Base-by-base conservation (phyloP, 2,329 filamentous ascomycete species). In the Ascocoryne sarcoides region DNA sequence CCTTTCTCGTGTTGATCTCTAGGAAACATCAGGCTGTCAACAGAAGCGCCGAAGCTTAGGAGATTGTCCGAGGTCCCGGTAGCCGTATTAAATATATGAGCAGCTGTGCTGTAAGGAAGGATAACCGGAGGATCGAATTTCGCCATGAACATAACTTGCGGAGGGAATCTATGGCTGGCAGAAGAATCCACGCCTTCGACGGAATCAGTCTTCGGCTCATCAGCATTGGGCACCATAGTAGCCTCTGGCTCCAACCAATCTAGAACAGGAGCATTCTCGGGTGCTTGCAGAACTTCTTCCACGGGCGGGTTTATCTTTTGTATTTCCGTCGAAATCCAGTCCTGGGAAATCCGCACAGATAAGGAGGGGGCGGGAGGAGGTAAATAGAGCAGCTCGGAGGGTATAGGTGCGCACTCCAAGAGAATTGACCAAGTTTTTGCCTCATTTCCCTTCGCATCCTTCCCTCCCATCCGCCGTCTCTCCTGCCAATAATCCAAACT, bases 401-500 rank as follows among this genome's bases (percentile, higher is more conserved):
- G 62, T 18, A 69, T 59, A 5, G 70, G 58, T 3, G 69, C 70
- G 55, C 82, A 86, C 46, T 81, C 79, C 42, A 92, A 69, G 2
- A 79, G 64, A 5, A 90, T 68, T 0, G 75, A 76, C 75, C 82
- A 89, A 3, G 76, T 70, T 43, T 67, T 71, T 44, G 43, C 44
- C 16, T 51, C 39, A 5, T 50, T 46, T n/a, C n/a, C n/a, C 23
- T 26, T 26, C 23, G 7, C 12, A 12, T 12, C 12, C 34, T 39
- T 46, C 20, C 10, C 29, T 26, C 15, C 71, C 66, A 76, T 59
- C 34, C 72, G 66, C 34, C 74, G 69, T 40, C 69, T 65, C 51
- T 81, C 71, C 59, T 76, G 80, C 85, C 85, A 92, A 59, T 90
- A 93, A 48, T 87, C 81, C 29, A 92, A 53, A 36, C 74, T 76